Conservation (phyloP, 768 basidiomycete genomes). For the Scleroderma citrinum region DNA sequence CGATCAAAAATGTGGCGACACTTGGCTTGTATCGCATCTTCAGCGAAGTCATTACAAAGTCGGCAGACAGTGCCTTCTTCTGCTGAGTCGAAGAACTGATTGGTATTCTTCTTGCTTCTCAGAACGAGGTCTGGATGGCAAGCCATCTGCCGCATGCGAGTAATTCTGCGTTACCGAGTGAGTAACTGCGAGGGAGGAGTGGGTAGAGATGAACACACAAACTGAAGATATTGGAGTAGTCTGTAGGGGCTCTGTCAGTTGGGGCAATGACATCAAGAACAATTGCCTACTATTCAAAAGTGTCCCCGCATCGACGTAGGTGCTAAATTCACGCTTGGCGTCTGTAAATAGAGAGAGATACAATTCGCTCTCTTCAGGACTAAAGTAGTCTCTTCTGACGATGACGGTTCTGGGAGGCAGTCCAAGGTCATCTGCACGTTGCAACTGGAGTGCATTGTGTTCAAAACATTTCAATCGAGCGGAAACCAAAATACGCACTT, state of each 20-base stretch:
- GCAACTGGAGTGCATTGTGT: slow-evolving; percentile 44
- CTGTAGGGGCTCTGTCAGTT: slow-evolving; percentile 30
- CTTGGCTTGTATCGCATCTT: slow-evolving; percentile 92
- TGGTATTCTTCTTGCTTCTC: slow-evolving; percentile 73
- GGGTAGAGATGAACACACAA: slow-evolving; percentile 40
- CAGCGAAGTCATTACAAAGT: slow-evolving; percentile 94
- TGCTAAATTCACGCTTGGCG: slow-evolving; percentile 86
- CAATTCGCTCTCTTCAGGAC: slow-evolving; percentile 93
- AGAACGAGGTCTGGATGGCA: slow-evolving; percentile 94
- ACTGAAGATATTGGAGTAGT: slow-evolving; percentile 88
- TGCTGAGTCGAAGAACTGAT: slow-evolving; percentile 48
- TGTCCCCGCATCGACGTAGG: slow-evolving; percentile 87
- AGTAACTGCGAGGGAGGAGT: not conserved
- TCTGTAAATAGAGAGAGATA: slow-evolving; percentile 89
- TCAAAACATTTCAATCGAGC: not conserved
- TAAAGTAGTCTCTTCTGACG: slow-evolving; percentile 88
- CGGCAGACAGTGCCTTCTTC: slow-evolving; percentile 85
- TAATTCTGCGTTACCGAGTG: slow-evolving; percentile 70
- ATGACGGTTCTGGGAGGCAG: slow-evolving; percentile 89
- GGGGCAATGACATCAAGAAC: not conserved
- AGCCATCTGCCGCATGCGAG: slow-evolving; percentile 94
- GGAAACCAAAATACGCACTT: slow-evolving; percentile 37
- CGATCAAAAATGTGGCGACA: slow-evolving; percentile 95
- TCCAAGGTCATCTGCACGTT: slow-evolving; percentile 94
- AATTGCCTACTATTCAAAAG: slow-evolving; percentile 76